Evolutionary conservation across 495 filamentous ascomycete genomes (phyloP).

Genomic region (Penicillium salamii): DNA sequence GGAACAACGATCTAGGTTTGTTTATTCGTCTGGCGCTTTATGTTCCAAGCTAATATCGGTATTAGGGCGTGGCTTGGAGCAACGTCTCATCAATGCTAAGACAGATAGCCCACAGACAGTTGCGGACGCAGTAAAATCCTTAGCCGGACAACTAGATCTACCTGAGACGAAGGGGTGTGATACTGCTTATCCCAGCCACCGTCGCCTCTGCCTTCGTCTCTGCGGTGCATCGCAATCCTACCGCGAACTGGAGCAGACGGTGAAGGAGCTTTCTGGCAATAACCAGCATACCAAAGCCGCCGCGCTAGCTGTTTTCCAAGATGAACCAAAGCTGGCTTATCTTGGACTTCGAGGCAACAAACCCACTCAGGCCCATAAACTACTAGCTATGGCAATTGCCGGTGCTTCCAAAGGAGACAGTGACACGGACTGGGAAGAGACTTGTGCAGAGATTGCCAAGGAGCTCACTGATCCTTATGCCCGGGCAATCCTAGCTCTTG

Average conservation of each 20-base stretch:
- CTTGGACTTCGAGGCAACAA: constrained; percentile 42
- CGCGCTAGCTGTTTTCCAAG: constrained; percentile 71
- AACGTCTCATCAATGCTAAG: constrained; percentile 26
- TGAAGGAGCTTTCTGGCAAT: constrained; percentile 55
- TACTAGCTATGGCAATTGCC: constrained; percentile 54
- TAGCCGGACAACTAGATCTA: constrained; percentile 46
- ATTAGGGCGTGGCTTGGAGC: constrained; percentile 34
- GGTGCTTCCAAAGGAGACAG: constrained; percentile 52
- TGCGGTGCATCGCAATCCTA: constrained; percentile 68
- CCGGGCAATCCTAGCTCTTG: constrained; percentile 86
- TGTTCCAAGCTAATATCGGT: constrained; percentile 16
- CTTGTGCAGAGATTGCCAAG: constrained; percentile 58
- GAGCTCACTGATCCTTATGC: constrained; percentile 80
- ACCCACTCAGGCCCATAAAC: constrained; percentile 44
- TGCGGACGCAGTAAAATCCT: constrained; percentile 47
- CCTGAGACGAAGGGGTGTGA: constrained; percentile 48
- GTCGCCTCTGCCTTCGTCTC: constrained; percentile 74
- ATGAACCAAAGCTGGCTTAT: constrained; percentile 56
- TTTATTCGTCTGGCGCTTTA: not conserved
- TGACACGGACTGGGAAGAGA: constrained; percentile 54
- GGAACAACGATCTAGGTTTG: constrained; percentile 71
- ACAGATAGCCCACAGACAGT: constrained; percentile 32
- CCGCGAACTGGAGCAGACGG: constrained; percentile 57
- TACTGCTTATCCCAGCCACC: constrained; percentile 68
- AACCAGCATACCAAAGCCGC: constrained; percentile 79